Evolutionary conservation across 2,329 filamentous ascomycete genomes (phyloP).

Genomic region (Leptosphaerulina australis): DNA sequence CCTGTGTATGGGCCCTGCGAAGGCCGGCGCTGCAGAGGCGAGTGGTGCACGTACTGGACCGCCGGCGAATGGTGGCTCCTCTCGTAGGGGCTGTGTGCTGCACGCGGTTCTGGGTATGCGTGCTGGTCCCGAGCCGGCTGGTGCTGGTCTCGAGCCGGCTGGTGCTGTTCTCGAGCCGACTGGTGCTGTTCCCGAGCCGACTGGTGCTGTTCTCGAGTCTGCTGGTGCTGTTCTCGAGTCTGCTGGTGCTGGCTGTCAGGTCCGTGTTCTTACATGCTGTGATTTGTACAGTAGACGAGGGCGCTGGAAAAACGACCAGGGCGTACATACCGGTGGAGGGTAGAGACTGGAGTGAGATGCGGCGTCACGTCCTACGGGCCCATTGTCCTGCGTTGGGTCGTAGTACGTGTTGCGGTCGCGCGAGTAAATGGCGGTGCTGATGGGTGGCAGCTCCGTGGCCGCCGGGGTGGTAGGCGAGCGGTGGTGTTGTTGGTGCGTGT

Average conservation of each 20-base stretch:
- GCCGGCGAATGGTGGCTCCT: slow-evolving; percentile 48
- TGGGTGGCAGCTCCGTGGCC: slow-evolving; percentile 49
- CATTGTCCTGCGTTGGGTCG: slow-evolving; percentile 56
- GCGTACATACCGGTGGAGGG: slow-evolving; percentile 40
- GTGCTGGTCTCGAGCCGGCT: slow-evolving; percentile 35
- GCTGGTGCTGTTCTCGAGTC: slow-evolving; percentile 34
- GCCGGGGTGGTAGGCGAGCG: slow-evolving; percentile 46
- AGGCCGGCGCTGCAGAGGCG: slow-evolving; percentile 47
- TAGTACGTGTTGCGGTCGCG: slow-evolving; percentile 55
- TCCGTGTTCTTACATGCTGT: background rate
- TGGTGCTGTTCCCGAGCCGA: too few species aligned
- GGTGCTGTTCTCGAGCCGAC: slow-evolving; percentile 38
- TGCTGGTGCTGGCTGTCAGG: slow-evolving; percentile 35
- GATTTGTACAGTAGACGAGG: too few species aligned
- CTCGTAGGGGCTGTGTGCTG: slow-evolving; percentile 44
- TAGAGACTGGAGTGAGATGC: slow-evolving; percentile 45
- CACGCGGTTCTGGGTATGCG: slow-evolving; percentile 42
- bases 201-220: too few species aligned
- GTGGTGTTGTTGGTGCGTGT: slow-evolving; percentile 22
- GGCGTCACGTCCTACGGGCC: slow-evolving; percentile 39
- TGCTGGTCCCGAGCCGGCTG: slow-evolving; percentile 41
- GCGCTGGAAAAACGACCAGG: background rate
- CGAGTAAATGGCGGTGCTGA: slow-evolving; percentile 47
- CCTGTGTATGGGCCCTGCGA: slow-evolving; percentile 42
- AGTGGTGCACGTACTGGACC: slow-evolving; percentile 42